These are phyloP conservation scores for Pleurotus pulmonarius DNA, from an alignment of 768 basidiomycete genomes.

Conservation along the genomic window DNA sequence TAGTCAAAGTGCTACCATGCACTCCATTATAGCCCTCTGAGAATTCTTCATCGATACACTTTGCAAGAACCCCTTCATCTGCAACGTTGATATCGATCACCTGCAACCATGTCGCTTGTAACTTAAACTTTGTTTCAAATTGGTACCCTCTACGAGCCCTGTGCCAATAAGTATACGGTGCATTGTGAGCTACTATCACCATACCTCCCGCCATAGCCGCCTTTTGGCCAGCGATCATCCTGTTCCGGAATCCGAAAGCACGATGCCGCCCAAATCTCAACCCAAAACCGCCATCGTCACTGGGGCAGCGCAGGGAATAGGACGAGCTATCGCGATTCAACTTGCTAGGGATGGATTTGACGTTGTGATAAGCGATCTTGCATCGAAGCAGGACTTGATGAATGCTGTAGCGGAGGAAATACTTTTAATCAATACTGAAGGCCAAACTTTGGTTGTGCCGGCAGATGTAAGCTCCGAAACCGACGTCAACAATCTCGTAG, in stretches of 20 bases:
- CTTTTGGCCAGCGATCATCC: no score
- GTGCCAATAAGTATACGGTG: no score
- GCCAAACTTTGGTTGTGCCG: constrained; percentile 16
- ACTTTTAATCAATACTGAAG: constrained; percentile 9
- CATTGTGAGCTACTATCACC: no score
- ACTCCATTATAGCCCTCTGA: no score
- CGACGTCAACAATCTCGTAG: constrained; percentile 25
- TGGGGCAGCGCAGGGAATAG: constrained; percentile 30
- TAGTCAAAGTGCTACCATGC: no score
- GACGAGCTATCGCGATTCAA: constrained; percentile 25
- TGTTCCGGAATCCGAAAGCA: not conserved
- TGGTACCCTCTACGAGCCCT: no score
- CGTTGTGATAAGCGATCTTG: constrained; percentile 25
- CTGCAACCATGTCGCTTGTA: no score
- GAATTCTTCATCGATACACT: no score
- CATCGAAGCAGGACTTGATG: constrained; percentile 13
- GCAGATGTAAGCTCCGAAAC: constrained; percentile 23
- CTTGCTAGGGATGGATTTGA: constrained; percentile 29
- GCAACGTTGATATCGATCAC: no score
- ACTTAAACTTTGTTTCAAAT: no score
- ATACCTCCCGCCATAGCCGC: no score
- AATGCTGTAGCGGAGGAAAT: constrained; percentile 23
- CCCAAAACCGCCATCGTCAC: constrained; percentile 23
- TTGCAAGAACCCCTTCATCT: no score
- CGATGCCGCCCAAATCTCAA: not conserved